Base-by-base conservation (phyloP, 495 filamentous ascomycete species). In the Aspergillus mulundensis region DNA sequence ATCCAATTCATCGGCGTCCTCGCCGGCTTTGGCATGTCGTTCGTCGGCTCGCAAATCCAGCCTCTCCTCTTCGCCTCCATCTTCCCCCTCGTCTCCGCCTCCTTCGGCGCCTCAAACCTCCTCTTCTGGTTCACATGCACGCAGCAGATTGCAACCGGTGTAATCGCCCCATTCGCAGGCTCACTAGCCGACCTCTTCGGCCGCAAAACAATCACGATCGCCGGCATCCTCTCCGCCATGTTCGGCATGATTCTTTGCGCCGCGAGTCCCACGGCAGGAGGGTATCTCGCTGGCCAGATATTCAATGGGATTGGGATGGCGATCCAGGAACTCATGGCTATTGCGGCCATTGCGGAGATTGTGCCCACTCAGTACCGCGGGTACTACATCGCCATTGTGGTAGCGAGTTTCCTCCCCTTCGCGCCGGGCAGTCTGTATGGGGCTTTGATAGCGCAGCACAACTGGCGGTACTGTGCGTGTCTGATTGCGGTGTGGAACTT, bases 21-120 rank as follows among this genome's bases (percentile, higher is more conserved):
- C 19, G 16, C 36, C n/a, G 50, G 50, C 34, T 52, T 52, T 28
- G 50, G 50, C n/a, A 52, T 52, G 50, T 34, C 36, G 36, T 52
- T 52, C 39, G 50, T 52, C 50, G 50, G 50, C 36, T 52, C 50
- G 15, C 38, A 52, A 20, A 36, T 52, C 32, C 39, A 39, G 34
- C 34, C 50, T 11, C 38, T 52, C 19, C 20, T 52, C 8, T 52
- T 52, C 39, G 50, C 50, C 19, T 19, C 50, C 4, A 52, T 52
- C 21, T 36, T 52, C 38, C 36, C 34, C 20, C 36, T 40, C 39
- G 50, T 52, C 38, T 36, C 50, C 10, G 8, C 39, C 19, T 28
- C 34, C 23, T 21, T 52, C 34, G 18, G 42, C 20, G 50, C 24
- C 6, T 23, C 34, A 19, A 39, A 52, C 24, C 19, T 40, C 21